phyloP scores from a whole-genome alignment of 2,329 filamentous ascomycete genomes.

The Setomelanomma holmii region DNA sequence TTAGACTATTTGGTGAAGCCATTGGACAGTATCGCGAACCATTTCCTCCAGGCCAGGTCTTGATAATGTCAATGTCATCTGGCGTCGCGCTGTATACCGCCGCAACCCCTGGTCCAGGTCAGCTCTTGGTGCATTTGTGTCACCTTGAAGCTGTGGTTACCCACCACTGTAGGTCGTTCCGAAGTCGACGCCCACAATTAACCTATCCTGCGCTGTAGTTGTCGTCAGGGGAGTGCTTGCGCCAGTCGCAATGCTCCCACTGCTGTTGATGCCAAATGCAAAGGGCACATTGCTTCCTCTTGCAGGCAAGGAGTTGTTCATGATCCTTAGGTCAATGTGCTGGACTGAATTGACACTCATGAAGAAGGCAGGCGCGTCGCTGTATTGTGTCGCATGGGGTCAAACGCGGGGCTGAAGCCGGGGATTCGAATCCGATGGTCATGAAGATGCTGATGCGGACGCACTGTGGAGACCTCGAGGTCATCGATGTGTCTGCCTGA shows the following conservation, averaged over 20 bases:
- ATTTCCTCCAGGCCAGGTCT: slow-evolving; percentile 81
- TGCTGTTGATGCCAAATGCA: slow-evolving; percentile 38
- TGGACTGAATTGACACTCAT: neutral
- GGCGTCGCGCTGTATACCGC: slow-evolving; percentile 77
- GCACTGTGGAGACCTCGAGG: slow-evolving; percentile 20
- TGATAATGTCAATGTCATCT: slow-evolving; percentile 83
- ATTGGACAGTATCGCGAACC: slow-evolving; percentile 49
- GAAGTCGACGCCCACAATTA: slow-evolving; percentile 83
- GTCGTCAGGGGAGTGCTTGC: slow-evolving; percentile 17
- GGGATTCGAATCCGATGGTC: slow-evolving; percentile 1
- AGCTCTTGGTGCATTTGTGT: slow-evolving; percentile 7
- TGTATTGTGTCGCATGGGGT: slow-evolving; percentile 21
- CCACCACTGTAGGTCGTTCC: slow-evolving; percentile 81
- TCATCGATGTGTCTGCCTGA: slow-evolving; percentile 41
- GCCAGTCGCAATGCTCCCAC: slow-evolving; percentile 26
- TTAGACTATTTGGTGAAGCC: slow-evolving; percentile 13
- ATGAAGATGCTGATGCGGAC: slow-evolving; percentile 10
- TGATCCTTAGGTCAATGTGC: slow-evolving; percentile 11
- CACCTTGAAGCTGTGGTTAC: slow-evolving; percentile 5
- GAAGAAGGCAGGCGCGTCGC: slow-evolving; percentile 6
- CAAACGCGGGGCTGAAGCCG: slow-evolving; percentile 19
- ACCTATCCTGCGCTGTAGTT: slow-evolving; percentile 60
- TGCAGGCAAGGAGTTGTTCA: slow-evolving; percentile 31
- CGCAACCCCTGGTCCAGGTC: slow-evolving; percentile 62
- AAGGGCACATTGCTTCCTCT: slow-evolving; percentile 42